phyloP scores from a whole-genome alignment of 805 yeast species.

The Pichia eremophila region DNA sequence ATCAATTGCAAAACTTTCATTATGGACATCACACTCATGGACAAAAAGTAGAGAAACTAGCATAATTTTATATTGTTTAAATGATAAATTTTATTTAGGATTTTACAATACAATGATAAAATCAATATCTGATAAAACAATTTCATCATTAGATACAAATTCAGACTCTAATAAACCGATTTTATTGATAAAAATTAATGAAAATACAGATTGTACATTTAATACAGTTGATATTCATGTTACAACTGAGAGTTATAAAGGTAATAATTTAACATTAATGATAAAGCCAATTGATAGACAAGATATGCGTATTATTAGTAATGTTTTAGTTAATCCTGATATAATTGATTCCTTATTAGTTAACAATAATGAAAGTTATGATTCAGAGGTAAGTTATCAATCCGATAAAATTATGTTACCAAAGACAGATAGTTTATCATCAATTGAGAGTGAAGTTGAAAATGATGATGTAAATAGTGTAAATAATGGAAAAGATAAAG shows the following conservation, averaged over 20 bases:
- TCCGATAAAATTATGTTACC: neutral
- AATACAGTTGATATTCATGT: slow-evolving; percentile 13
- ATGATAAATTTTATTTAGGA: slow-evolving; percentile 1
- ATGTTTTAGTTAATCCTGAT: slow-evolving; percentile 3
- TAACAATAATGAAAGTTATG: slow-evolving; percentile 1
- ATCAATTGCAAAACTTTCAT: slow-evolving; percentile 18
- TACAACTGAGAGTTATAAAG: slow-evolving; percentile 3
- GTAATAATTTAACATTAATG: slow-evolving; percentile 5
- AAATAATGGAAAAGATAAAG: neutral
- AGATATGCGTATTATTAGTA: slow-evolving; percentile 1
- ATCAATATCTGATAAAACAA: too few species aligned
- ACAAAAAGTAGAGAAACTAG: slow-evolving; percentile 6
- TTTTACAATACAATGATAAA: neutral
- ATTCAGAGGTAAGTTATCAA: slow-evolving; percentile 15
- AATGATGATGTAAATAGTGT: neutral
- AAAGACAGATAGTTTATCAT: neutral
- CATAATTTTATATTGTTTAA: neutral
- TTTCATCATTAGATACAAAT: neutral
- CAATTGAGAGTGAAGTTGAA: neutral
- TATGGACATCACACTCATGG: slow-evolving; percentile 24
- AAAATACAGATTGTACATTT: slow-evolving; percentile 3
- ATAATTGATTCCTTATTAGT: neutral
- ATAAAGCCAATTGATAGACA: slow-evolving; percentile 6
- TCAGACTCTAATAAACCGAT: neutral
- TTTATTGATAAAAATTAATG: slow-evolving; percentile 1